Evolutionary conservation across 331 rosid species (phyloP), one percentile per base, ranked within the genome.

Genomic region (Pyracantha coccinea): DNA sequence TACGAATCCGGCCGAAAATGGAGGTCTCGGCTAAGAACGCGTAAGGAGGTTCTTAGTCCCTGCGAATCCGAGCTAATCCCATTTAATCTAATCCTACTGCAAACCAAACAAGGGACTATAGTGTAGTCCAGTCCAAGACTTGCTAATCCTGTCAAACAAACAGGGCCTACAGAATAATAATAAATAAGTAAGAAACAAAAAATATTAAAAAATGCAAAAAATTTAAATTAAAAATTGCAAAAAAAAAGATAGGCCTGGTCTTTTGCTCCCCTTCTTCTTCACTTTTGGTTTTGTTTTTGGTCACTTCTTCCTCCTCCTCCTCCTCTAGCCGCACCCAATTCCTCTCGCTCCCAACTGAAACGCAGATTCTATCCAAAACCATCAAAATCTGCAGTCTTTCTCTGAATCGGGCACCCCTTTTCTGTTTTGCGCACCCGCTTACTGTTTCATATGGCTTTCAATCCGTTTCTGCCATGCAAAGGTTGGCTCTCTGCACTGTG

Each of bases 311-410:
- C 63, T 80, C 79, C 66, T 73, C 82, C 74, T 86, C 87, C 33
- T 76, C 77, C 77, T 77, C 86, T 88, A 73, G 80, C 79, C 92
- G 85, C 94, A 86, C 80, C 74, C 92, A 82, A 81, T 82, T 79
- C 68, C 68, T 77, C 78, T 85, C 78, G 69, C 82, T 74, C 74
- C 73, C 77, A 54, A 73, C 69, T 45, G 59, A 78, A 80, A 71
- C 80, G 53, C 25, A 55, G 60, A 16, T 17, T 61, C 71, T 73
- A 70, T 73, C 70, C 61, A 73, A 61, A 29, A 29, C 61, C 77
- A 61, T 23, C 15, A 44, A 73, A 73, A 61, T 66, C 31, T 62
- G 29, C 24, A 13, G 20, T 14, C 77, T 73, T 44, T 61, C 11
- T 54, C 58, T 66, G 38, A 53, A 66, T 66, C 14, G 23, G 60